A percentile compares a stretch with the other conserved stretches of the same genome.
These are phyloP conservation scores for Thuja plicata DNA, from an alignment of 83 land plant species.

Conservation along the genomic window DNA sequence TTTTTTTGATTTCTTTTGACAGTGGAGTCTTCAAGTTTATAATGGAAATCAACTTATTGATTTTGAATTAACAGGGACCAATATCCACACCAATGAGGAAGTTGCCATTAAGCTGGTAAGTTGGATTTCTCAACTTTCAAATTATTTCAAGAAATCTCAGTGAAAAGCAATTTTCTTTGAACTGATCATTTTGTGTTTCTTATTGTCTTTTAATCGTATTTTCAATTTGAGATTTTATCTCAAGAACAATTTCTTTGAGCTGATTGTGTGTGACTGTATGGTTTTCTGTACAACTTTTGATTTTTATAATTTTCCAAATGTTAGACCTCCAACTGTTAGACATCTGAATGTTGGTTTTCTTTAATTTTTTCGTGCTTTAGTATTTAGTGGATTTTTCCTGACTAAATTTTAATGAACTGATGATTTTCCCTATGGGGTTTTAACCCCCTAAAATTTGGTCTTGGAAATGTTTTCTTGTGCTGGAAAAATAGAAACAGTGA, in stretches of 20 bases:
- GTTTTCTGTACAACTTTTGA: background rate
- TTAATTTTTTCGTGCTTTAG: background rate
- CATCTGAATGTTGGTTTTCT: background rate
- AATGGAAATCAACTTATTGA: background rate
- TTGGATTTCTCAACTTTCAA: background rate
- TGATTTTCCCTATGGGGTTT: no score
- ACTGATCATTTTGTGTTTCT: background rate
- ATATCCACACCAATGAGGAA: constrained; percentile 34
- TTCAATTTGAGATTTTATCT: background rate
- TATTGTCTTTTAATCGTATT: no score
- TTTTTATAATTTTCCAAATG: background rate
- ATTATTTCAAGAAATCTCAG: background rate
- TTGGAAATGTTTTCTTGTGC: no score
- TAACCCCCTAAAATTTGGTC: no score
- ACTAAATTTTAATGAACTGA: background rate
- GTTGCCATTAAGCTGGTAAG: constrained; percentile 34
- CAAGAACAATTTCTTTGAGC: background rate
- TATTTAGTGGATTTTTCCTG: background rate
- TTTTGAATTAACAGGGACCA: constrained; percentile 22
- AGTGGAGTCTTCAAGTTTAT: background rate
- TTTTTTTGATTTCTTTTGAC: background rate
- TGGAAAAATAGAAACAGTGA: no score
- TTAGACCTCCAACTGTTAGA: background rate
- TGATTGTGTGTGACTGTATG: background rate
- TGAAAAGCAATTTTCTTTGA: background rate